Percentiles rank a stretch among this genome's conserved stretches.
phyloP scores from a whole-genome alignment of 2,329 filamentous ascomycete species.

The Blumeriella jaapii region DNA sequence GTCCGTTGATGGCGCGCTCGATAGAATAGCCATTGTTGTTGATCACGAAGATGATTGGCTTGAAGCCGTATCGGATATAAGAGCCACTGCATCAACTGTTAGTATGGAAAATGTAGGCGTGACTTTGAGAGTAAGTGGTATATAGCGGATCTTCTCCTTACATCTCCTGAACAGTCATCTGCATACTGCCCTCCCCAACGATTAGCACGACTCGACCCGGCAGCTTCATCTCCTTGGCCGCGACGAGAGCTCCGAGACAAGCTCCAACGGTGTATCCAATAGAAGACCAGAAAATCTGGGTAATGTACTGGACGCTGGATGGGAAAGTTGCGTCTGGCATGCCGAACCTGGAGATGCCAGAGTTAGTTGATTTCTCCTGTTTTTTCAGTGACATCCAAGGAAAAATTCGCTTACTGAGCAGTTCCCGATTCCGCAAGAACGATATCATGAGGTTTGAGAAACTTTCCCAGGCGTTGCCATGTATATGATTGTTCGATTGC shows the following conservation, averaged over 20 bases:
- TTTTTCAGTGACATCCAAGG: background rate
- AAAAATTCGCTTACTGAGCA: slow-evolving; percentile 28
- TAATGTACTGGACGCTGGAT: slow-evolving; percentile 35
- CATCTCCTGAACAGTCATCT: slow-evolving; percentile 56
- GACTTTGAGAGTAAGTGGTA: background rate
- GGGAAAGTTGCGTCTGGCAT: slow-evolving; percentile 40
- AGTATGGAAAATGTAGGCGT: background rate
- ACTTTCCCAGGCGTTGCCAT: slow-evolving; percentile 35
- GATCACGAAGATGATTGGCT: slow-evolving; percentile 40
- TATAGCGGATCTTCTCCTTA: background rate
- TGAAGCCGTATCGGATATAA: slow-evolving; percentile 10
- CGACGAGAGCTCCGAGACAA: slow-evolving; percentile 43
- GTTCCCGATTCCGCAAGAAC: slow-evolving; percentile 48
- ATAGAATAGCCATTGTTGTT: slow-evolving; percentile 51
- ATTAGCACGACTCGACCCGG: slow-evolving; percentile 41
- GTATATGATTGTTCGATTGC: slow-evolving; percentile 37
- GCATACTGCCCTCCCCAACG: slow-evolving; percentile 53
- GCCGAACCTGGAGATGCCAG: slow-evolving; percentile 29
- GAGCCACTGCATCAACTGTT: background rate
- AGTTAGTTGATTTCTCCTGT: too few species aligned
- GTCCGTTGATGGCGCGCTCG: slow-evolving; percentile 45
- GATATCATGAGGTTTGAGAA: slow-evolving; percentile 41
- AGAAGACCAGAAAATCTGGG: slow-evolving; percentile 44
- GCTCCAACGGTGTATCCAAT: slow-evolving; percentile 51
- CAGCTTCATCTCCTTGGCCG: slow-evolving; percentile 34